These are phyloP conservation scores for Fonsecaea nubica DNA, from an alignment of 2,329 filamentous ascomycete genomes.

Conservation along the genomic window DNA sequence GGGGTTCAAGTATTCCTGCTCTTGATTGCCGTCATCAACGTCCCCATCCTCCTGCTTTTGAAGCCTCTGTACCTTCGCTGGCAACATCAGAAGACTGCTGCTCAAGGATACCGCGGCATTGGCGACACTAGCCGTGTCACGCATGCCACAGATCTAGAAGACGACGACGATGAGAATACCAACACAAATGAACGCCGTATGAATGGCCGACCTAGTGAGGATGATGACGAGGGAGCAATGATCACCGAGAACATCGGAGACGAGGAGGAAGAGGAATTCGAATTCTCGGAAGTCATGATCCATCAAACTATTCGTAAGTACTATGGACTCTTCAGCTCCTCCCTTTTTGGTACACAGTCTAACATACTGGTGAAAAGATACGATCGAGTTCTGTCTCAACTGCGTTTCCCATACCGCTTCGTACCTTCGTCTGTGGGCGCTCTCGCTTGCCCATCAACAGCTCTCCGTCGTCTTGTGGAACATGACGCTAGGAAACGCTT, in stretches of 20 bases:
- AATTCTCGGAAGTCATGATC: conserved; percentile 97
- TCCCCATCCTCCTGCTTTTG: conserved; percentile 88
- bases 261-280: conserved; percentile 93
- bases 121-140: conserved; percentile 81
- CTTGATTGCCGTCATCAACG: conserved; percentile 81
- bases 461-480: conserved; percentile 93
- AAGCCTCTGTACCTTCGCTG: conserved; percentile 95
- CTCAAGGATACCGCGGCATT: conserved; percentile 88
- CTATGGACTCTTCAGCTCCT: neutral
- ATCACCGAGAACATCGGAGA: conserved; percentile 80
- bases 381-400: conserved; percentile 89
- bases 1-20: conserved; percentile 78
- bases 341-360: neutral
- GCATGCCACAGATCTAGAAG: conserved; percentile 88
- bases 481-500: conserved; percentile 87
- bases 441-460: conserved; percentile 97
- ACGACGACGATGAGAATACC: conserved; percentile 64
- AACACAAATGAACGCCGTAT: conserved; percentile 44
- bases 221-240: conserved; percentile 85
- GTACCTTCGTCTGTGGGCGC: conserved; percentile 96
- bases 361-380: conserved; percentile 24
- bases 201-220: conserved; percentile 70
- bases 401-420: conserved; percentile 98
- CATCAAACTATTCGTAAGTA: conserved; percentile 93
- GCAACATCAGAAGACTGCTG: conserved; percentile 89